Conservation (phyloP, 2,329 filamentous ascomycete species). For the Fusarium caatingaense region DNA sequence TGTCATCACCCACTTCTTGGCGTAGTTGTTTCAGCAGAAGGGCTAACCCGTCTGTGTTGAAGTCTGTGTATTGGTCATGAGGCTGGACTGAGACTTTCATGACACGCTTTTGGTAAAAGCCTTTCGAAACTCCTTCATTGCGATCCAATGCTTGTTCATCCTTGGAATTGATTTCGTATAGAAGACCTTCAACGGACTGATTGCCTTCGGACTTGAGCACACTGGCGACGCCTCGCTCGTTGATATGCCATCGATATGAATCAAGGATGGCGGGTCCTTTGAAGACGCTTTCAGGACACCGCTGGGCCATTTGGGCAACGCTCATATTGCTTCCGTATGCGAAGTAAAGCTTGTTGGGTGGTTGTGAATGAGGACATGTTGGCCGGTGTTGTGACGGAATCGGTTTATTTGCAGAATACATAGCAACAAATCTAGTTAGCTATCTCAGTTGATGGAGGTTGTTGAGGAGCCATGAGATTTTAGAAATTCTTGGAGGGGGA, state of each 20-base stretch:
- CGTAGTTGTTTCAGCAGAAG: background rate
- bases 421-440: background rate
- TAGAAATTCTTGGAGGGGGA: background rate
- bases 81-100: background rate
- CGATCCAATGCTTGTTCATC: constrained; percentile 4
- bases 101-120: constrained; percentile 1
- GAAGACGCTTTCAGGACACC: constrained; percentile 10
- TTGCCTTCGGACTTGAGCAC: background rate
- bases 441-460: background rate
- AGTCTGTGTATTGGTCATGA: background rate
- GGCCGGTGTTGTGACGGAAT: background rate
- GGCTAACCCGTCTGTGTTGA: background rate
- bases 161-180: background rate
- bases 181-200: constrained; percentile 5
- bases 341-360: constrained; percentile 1
- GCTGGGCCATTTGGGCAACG: constrained; percentile 12
- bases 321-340: constrained; percentile 12
- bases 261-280: constrained; percentile 10
- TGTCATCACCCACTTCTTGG: background rate
- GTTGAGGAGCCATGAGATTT: background rate
- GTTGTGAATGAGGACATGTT: background rate
- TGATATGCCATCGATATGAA: constrained; percentile 5
- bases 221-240: constrained; percentile 9
- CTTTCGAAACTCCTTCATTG: constrained; percentile 4
- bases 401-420: background rate